These are phyloP conservation scores for Kuraishia borneana DNA, from an alignment of 805 yeast genomes.

Conservation along the genomic window DNA sequence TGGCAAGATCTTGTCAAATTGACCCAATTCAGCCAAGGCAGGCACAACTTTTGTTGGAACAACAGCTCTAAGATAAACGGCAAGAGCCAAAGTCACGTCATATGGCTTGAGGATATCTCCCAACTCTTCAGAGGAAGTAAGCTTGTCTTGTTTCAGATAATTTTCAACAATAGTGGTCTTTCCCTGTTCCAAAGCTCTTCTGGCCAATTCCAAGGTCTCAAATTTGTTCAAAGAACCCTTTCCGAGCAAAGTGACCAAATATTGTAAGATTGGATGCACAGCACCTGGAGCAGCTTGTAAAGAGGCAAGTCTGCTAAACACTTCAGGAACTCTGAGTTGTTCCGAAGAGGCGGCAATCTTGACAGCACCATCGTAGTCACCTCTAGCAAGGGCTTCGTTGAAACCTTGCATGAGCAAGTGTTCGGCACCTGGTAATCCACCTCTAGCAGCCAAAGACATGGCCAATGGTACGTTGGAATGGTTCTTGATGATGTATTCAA, in stretches of 20 bases:
- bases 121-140: constrained; percentile 90
- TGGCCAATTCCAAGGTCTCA: constrained; percentile 91
- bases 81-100: constrained; percentile 78
- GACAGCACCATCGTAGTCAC: constrained; percentile 88
- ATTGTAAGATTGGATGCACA: constrained; percentile 87
- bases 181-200: constrained; percentile 91
- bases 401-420: constrained; percentile 84
- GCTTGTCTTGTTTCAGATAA: constrained; percentile 92
- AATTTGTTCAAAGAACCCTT: constrained; percentile 85
- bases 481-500: constrained; percentile 82
- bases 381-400: constrained; percentile 69
- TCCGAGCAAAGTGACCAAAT: constrained; percentile 83
- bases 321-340: constrained; percentile 86
- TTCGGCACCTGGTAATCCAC: constrained; percentile 97
- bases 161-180: constrained; percentile 89
- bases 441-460: constrained; percentile 81
- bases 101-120: constrained; percentile 92
- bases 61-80: constrained; percentile 78
- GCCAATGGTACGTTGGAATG: constrained; percentile 83
- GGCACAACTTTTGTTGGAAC: constrained; percentile 84
- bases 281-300: constrained; percentile 90
- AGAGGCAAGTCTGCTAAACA: constrained; percentile 84
- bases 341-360: constrained; percentile 94
- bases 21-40: constrained; percentile 88
- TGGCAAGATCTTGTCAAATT: constrained; percentile 91